Evolutionary conservation across 2,329 filamentous ascomycete species (phyloP).

Genomic region (Hawksworthiomyces lignivorus): DNA sequence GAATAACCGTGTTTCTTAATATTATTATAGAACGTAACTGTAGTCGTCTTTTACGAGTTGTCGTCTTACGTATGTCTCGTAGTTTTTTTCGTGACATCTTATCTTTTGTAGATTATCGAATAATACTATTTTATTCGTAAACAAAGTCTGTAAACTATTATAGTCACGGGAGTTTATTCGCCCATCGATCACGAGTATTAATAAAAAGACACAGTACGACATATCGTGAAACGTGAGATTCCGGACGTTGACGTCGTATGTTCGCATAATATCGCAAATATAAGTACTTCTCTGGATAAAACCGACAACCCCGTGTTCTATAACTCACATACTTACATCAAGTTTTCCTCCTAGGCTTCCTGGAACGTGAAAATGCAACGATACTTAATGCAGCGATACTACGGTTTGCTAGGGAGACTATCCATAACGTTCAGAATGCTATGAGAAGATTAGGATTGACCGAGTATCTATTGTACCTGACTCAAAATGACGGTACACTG

Average conservation of each 20-base stretch:
- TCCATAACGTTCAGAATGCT: conserved; percentile 36
- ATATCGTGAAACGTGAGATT: conserved; percentile 39
- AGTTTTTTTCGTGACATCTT: background rate
- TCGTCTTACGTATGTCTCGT: conserved; percentile 24
- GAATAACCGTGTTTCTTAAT: conserved; percentile 20
- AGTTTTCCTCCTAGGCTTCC: no score
- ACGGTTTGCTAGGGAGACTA: conserved; percentile 36
- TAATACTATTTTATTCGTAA: conserved; percentile 16
- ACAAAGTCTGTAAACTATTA: conserved; percentile 33
- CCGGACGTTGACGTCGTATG: conserved; percentile 21
- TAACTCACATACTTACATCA: no score
- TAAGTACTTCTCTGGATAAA: no score
- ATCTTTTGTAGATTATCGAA: conserved; percentile 19
- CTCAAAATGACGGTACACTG: conserved; percentile 42
- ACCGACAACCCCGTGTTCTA: no score
- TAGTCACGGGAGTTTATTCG: conserved; percentile 50
- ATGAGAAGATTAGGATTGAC: conserved; percentile 30
- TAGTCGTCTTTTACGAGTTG: conserved; percentile 20
- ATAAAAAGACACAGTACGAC: conserved; percentile 43
- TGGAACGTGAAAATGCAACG: conserved; percentile 44
- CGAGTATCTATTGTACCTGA: conserved; percentile 34
- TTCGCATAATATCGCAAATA: conserved; percentile 25
- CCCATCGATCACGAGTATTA: conserved; percentile 46
- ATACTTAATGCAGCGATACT: conserved; percentile 46
- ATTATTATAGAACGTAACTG: conserved; percentile 16